Evolutionary conservation across 306 rosid genomes (phyloP).

Genomic region (Acacia crassicarpa): DNA sequence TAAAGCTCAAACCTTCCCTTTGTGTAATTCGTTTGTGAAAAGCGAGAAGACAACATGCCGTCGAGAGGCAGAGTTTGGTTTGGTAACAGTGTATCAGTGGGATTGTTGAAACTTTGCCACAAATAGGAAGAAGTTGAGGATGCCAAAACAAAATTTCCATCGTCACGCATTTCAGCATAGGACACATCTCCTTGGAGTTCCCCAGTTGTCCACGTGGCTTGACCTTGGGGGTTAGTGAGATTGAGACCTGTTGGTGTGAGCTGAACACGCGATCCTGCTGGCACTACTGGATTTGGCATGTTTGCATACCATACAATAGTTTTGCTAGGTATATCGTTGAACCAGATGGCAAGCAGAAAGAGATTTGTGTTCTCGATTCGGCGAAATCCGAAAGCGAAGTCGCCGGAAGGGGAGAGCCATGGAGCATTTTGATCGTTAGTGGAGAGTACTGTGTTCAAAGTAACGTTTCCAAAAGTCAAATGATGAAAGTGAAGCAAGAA

Average conservation of each 20-base stretch:
- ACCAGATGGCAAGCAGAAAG: constrained; percentile 56
- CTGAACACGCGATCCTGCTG: constrained; percentile 36
- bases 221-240: constrained; percentile 17
- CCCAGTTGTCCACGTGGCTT: constrained; percentile 23
- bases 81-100: constrained; percentile 67
- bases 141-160: constrained; percentile 51
- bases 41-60: constrained; percentile 23
- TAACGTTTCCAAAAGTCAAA: background rate
- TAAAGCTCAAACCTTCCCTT: constrained; percentile 20
- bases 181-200: constrained; percentile 9
- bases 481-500: background rate
- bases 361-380: background rate
- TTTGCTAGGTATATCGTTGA: constrained; percentile 11
- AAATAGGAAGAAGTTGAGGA: background rate
- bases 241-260: constrained; percentile 37
- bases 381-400: constrained; percentile 58
- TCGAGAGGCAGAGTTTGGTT: constrained; percentile 26
- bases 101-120: constrained; percentile 7
- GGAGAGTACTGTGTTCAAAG: background rate
- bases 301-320: constrained; percentile 37
- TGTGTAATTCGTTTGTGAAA: constrained; percentile 34
- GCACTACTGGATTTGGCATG: constrained; percentile 9
- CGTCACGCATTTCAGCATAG: constrained; percentile 46
- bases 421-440: background rate
- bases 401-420: constrained; percentile 4